Evolutionary conservation across 2,329 filamentous ascomycete genomes (phyloP).

Genomic region (Aspergillus sp.): DNA sequence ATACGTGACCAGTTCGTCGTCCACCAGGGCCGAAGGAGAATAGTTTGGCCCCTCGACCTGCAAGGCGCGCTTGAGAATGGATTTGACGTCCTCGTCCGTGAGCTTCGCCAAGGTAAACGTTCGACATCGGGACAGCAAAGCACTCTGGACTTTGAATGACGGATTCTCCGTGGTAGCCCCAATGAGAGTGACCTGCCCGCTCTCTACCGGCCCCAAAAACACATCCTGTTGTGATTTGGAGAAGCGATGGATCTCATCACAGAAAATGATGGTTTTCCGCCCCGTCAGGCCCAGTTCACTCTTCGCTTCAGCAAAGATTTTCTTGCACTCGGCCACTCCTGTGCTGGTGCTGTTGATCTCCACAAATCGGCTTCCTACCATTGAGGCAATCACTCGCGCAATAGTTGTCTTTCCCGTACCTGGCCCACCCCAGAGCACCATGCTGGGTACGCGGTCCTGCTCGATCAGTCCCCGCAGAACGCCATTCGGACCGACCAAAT

Average conservation of each 20-base stretch:
- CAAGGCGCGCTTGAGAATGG: conserved; percentile 76
- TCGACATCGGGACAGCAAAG: conserved; percentile 82
- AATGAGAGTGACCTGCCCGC: conserved; percentile 84
- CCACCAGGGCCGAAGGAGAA: conserved; percentile 58
- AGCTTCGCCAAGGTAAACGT: conserved; percentile 85
- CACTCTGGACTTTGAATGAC: conserved; percentile 86
- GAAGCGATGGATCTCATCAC: conserved; percentile 94
- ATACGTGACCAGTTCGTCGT: conserved; percentile 75
- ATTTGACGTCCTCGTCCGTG: conserved; percentile 66
- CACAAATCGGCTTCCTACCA: conserved; percentile 80
- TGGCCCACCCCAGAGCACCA: conserved; percentile 75
- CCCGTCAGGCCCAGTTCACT: conserved; percentile 79
- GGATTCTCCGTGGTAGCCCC: conserved; percentile 97
- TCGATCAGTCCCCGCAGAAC: conserved; percentile 85
- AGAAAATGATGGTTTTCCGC: conserved; percentile 92
- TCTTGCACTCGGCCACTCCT: conserved; percentile 88
- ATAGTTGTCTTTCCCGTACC: conserved; percentile 65
- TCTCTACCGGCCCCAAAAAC: conserved; percentile 88
- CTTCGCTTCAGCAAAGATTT: conserved; percentile 80
- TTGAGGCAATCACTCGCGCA: conserved; percentile 80
- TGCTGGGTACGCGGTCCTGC: conserved; percentile 80
- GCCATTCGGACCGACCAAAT: conserved; percentile 81
- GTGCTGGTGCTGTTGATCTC: conserved; percentile 93
- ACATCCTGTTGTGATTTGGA: conserved; percentile 92
- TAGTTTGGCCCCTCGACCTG: conserved; percentile 57